Conservation (phyloP, 179 eudicot genomes). For the Beta corolliflora region DNA sequence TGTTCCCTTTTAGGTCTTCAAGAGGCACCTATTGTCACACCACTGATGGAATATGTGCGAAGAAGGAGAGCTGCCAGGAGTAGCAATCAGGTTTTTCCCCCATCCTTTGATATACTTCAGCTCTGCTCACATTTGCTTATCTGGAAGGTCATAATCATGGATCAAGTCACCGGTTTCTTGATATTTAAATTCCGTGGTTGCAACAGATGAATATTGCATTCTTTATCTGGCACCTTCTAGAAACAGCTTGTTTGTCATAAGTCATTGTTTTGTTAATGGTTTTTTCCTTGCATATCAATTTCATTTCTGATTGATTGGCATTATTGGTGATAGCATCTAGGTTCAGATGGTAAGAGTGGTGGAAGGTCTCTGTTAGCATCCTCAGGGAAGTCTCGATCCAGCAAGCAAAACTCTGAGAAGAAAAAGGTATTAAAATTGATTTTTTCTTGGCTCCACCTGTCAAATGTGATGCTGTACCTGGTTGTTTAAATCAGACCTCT, state of each 20-base stretch:
- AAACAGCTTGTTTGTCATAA: neutral
- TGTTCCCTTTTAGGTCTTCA: constrained; percentile 53
- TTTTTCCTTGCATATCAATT: neutral
- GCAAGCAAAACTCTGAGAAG: constrained; percentile 68
- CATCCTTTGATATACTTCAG: neutral
- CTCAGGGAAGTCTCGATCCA: constrained; percentile 53
- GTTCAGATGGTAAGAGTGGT: constrained; percentile 52
- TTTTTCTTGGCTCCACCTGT: neutral
- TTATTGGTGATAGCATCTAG: constrained; percentile 34
- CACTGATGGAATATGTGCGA: constrained; percentile 89
- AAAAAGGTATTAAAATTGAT: constrained; percentile 41
- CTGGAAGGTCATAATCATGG: neutral
- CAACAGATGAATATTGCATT: neutral
- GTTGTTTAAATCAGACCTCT: too few species aligned
- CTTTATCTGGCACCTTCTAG: neutral
- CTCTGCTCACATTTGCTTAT: neutral
- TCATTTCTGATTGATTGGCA: constrained; percentile 1
- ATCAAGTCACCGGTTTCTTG: neutral
- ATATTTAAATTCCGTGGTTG: neutral
- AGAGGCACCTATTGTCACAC: constrained; percentile 80
- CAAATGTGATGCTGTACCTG: too few species aligned
- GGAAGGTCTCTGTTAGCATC: constrained; percentile 53
- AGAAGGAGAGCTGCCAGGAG: constrained; percentile 87
- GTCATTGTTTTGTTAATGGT: neutral
- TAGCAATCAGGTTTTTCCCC: constrained; percentile 63